Evolutionary conservation across 768 basidiomycete species (phyloP).

Genomic region (Omphalotus guepiniiformis): DNA sequence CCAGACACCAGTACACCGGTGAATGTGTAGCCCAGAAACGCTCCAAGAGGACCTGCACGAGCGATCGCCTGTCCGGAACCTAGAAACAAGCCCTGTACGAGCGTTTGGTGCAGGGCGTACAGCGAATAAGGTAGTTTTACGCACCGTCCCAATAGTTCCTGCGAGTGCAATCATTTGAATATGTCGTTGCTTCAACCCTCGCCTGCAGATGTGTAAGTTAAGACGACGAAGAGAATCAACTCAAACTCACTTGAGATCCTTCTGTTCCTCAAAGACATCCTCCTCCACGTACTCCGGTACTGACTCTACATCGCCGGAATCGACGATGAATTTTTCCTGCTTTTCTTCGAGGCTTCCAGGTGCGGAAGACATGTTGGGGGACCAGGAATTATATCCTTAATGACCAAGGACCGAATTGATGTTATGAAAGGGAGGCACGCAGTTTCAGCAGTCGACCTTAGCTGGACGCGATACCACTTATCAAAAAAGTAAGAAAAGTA

Average conservation of each 20-base stretch:
- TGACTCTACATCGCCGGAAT: no score
- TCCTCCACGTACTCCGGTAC: no score
- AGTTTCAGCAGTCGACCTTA: no score
- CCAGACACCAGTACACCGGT: conserved; percentile 33
- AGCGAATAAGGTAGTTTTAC: neutral
- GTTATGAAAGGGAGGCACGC: no score
- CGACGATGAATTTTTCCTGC: no score
- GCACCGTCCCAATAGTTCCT: conserved; percentile 8
- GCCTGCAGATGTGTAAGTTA: neutral
- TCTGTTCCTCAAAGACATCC: neutral
- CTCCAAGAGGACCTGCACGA: conserved; percentile 50
- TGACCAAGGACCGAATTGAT: no score
- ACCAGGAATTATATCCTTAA: no score
- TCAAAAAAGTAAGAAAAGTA: no score
- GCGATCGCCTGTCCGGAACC: conserved; percentile 46
- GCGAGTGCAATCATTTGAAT: conserved; percentile 10
- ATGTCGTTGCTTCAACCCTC: conserved; percentile 8
- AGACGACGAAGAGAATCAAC: neutral
- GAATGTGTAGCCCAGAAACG: conserved; percentile 43
- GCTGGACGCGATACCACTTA: no score
- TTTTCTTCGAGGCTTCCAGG: no score
- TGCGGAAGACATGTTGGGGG: no score
- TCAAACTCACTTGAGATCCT: neutral
- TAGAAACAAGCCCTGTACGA: conserved; percentile 42
- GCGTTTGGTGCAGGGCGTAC: neutral